A percentile compares a stretch with the other conserved stretches of the same genome.
Conservation (phyloP, 2,329 filamentous ascomycete species). For the Alternaria sp. region DNA sequence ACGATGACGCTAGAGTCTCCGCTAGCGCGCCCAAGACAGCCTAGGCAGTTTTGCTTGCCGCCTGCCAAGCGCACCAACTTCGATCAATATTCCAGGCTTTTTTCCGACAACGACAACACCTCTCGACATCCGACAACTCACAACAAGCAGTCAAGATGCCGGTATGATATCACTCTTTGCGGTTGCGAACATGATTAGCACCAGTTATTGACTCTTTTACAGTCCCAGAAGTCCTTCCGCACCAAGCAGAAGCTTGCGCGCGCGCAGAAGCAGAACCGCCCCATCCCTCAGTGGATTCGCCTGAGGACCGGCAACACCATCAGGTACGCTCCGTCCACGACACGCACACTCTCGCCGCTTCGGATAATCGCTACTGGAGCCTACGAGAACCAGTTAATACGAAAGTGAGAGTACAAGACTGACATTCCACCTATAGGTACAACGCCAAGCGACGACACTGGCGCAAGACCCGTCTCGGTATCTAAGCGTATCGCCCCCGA, state of each 20-base stretch:
- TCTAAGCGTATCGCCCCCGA: conserved; percentile 74
- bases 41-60: conserved; percentile 14
- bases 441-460: conserved; percentile 99
- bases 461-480: conserved; percentile 99
- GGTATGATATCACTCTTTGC: conserved; percentile 40
- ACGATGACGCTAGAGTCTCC: not conserved
- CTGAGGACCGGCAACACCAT: conserved; percentile 99
- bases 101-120: conserved; percentile 39
- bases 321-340: conserved; percentile 72
- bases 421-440: conserved; percentile 71
- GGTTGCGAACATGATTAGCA: not conserved
- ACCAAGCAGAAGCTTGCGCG: conserved; percentile 99
- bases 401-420: conserved; percentile 17
- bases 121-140: conserved; percentile 47
- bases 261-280: conserved; percentile 99
- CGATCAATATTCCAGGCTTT: conserved; percentile 17
- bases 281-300: conserved; percentile 99
- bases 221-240: conserved; percentile 99
- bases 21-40: conserved; percentile 3
- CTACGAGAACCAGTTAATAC: not conserved
- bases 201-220: conserved; percentile 39
- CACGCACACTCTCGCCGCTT: not conserved
- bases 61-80: conserved; percentile 16
- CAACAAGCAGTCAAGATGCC: conserved; percentile 52
- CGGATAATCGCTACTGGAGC: conserved; percentile 12